phyloP scores from a whole-genome alignment of 2,329 filamentous ascomycete genomes.

The Dactylonectria macrodidyma region DNA sequence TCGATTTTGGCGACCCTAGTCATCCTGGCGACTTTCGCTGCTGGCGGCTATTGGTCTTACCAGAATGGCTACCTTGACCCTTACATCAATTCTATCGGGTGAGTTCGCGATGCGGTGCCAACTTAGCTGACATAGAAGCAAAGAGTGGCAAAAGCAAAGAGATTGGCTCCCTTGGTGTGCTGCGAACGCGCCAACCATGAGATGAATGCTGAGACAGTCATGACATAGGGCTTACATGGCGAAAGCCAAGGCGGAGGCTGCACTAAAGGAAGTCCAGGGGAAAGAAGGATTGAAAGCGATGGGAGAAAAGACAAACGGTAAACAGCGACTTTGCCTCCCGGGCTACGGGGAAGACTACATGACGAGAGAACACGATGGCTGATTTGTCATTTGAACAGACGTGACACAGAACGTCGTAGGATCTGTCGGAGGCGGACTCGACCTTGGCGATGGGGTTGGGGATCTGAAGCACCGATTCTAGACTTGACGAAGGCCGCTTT shows the following conservation, averaged over 20 bases:
- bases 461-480: slow-evolving; percentile 24
- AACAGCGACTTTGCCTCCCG: neutral
- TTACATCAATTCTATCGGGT: slow-evolving; percentile 22
- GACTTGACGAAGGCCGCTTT: neutral
- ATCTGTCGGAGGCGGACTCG: slow-evolving; percentile 18
- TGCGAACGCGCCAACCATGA: neutral
- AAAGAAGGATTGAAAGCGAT: slow-evolving; percentile 10
- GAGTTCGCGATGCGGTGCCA: slow-evolving; percentile 7
- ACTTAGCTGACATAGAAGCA: neutral
- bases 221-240: slow-evolving; percentile 21
- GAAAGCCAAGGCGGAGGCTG: slow-evolving; percentile 21
- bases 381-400: slow-evolving; percentile 10
- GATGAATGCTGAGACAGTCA: slow-evolving; percentile 25
- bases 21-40: slow-evolving; percentile 10
- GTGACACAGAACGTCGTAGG: slow-evolving; percentile 21
- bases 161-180: neutral
- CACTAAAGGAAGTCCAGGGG: slow-evolving; percentile 20
- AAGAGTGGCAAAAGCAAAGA: slow-evolving; percentile 2
- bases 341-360: slow-evolving; percentile 7
- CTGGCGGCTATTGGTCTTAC: slow-evolving; percentile 20
- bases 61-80: slow-evolving; percentile 18
- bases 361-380: slow-evolving; percentile 17
- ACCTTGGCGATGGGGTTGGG: slow-evolving; percentile 12
- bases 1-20: slow-evolving; percentile 11
- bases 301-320: slow-evolving; percentile 14